Percentiles rank a stretch among this genome's conserved stretches.
Evolutionary conservation across 2,329 filamentous ascomycete genomes (phyloP).

Genomic region (Scorias spongiosa): DNA sequence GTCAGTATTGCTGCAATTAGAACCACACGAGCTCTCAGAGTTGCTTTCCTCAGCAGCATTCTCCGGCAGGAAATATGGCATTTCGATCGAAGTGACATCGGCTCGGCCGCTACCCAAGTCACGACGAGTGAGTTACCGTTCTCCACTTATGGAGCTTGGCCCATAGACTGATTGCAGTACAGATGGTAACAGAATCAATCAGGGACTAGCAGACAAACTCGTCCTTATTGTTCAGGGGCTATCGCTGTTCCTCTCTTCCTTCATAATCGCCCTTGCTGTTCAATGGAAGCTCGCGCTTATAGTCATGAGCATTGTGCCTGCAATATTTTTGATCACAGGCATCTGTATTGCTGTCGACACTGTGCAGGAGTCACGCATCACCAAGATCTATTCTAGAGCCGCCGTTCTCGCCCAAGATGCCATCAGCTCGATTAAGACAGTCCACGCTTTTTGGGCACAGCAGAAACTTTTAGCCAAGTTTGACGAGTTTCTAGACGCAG

Average conservation of each 20-base stretch:
- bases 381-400: conserved; percentile 19
- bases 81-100: conserved; percentile 41
- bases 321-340: conserved; percentile 15
- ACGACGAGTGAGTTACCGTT: not conserved
- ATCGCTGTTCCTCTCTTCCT: conserved; percentile 2
- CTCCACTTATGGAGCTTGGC: conserved; percentile 4
- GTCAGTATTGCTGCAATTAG: conserved; percentile 34
- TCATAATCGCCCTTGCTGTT: conserved; percentile 11
- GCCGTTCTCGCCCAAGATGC: conserved; percentile 16
- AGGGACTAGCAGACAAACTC: conserved; percentile 19
- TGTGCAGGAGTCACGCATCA: conserved; percentile 1
- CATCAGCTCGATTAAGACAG: not conserved
- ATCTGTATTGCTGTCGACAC: conserved; percentile 16
- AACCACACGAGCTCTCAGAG: conserved; percentile 32
- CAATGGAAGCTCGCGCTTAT: conserved; percentile 25
- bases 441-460: conserved; percentile 1
- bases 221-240: conserved; percentile 10
- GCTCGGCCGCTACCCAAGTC: conserved; percentile 45
- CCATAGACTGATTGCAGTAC: conserved; percentile 25
- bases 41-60: conserved; percentile 46
- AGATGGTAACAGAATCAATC: conserved; percentile 19
- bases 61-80: conserved; percentile 50
- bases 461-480: conserved; percentile 5
- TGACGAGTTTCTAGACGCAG: conserved; percentile 21
- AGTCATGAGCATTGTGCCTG: conserved; percentile 28